Evolutionary conservation across 2,329 filamentous ascomycete genomes (phyloP), one percentile per base, ranked within the genome.

Genomic region (Neoscytalidium dimidiatum): DNA sequence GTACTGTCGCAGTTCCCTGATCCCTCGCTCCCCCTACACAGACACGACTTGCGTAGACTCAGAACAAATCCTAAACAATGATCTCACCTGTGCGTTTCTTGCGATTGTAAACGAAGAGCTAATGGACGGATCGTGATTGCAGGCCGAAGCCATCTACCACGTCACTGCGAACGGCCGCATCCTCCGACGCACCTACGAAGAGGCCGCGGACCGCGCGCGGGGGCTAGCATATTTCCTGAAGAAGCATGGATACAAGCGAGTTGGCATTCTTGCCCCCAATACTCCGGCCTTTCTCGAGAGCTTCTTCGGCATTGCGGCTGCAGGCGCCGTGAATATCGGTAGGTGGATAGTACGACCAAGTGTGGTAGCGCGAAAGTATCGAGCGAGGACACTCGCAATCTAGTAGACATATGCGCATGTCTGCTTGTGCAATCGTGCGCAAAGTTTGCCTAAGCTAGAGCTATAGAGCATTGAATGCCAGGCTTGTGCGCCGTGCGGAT

Each of bases 221-320:
- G 95, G 94, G 0, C 81, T 99, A 19, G 94, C 93, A 14, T 98
- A 96, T 79, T 98, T 90, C 75, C 76, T 99, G 64, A 86, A 86
- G 70, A 92, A 91, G 76, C 87, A 91, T 73, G 84, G 86, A 4
- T 88, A 87, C 72, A 90, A 87, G 72, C 85, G 91, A 66, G 90
- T 98, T 5, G 95, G 95, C 6, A 89, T 99, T 53, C 83, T 99
- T 11, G 89, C 88, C 8, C 92, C 95, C 3, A 99, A 99, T 75
- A 99, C 95, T 0, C 95, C 95, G 0, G 94, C 94, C 0, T 98
- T 98, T 72, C 83, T 99, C 29, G 94, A 98, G 79, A 86, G 88
- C 6, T 92, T 97, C 67, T 99, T 92, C 73, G 95, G 91, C 1
- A 90, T 97, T 70, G 89, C 89, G 0, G 94, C 91, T 1, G 91